Base-by-base conservation (phyloP, 805 yeast species). In the Ogataea polymorpha region DNA sequence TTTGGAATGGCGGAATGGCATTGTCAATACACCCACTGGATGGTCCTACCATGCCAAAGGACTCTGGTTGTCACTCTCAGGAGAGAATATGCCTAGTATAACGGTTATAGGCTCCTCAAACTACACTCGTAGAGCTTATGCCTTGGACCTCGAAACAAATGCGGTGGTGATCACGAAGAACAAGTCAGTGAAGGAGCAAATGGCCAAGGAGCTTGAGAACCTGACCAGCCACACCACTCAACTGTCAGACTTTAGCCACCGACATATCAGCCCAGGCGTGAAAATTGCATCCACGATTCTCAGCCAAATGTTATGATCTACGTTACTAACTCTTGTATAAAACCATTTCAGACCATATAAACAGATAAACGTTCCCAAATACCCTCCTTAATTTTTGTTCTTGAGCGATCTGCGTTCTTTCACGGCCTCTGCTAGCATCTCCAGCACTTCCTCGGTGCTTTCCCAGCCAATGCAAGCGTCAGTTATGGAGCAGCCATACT, bases 31-130 rank as follows among this genome's bases (percentile, higher is more conserved):
- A 6, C 75, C 80, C 0, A 74, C 70, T 21, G 99, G 99, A 1
- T 91, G 99, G 98, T 86, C 97, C 0, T 93, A 93, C 61, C 99
- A 93, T 58, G 98, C 99, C 11, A 93, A 93, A 59, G 99, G 99
- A 1, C 66, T 91, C 4, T 93, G 98, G 98, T 65, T 86, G 0
- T 70, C 77, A 7, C 67, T 70, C 10, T 84, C 88, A 0, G 70
- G 65, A 2, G 83, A 79, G 33, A 47, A 52, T 0, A 55, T 58
- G 10, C 96, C 97, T 2, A 72, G 82, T 14, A 65, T 87, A 10
- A 86, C 96, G 0, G 78, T 90, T 6, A 73, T 93, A 36, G 99
- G 99, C 0, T 86, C 96, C 1, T 88, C 97, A 0, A 93, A 93
- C 61, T 93, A 89, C 62, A 93, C 99, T 0, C 77, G 83, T 48